phyloP scores from a whole-genome alignment of 257 asterid genomes.

The Rubia yunnanensis region DNA sequence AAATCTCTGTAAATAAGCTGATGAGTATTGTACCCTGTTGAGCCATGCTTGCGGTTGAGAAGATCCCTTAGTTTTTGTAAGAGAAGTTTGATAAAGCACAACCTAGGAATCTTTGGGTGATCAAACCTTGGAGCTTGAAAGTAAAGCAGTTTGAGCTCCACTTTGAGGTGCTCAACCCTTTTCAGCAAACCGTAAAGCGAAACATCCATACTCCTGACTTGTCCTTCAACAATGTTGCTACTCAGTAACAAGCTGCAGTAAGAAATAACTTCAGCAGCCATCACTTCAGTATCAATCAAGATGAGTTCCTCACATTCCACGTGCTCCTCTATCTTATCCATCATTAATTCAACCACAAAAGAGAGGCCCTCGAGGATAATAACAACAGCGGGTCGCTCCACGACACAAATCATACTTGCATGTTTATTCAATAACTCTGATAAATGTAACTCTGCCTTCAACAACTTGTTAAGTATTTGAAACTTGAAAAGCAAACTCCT shows the following conservation, averaged over 20 bases:
- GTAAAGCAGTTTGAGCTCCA: not conserved
- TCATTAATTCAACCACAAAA: not conserved
- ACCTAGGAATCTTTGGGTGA: slow-evolving; percentile 1
- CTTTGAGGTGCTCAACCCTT: not conserved
- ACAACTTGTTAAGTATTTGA: not conserved
- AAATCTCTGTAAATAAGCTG: slow-evolving; percentile 5
- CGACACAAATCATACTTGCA: not conserved
- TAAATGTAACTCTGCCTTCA: slow-evolving; percentile 5
- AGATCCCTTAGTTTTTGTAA: not conserved
- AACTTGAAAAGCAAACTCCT: not conserved
- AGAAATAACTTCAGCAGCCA: slow-evolving; percentile 2
- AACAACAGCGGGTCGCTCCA: not conserved
- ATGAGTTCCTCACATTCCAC: not conserved
- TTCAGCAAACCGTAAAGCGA: not conserved
- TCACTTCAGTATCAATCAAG: not conserved
- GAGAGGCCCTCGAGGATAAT: not conserved
- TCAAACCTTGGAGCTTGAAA: not conserved
- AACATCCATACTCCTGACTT: not conserved
- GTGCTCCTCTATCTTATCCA: not conserved
- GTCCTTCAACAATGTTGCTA: not conserved
- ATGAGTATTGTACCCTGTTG: not conserved
- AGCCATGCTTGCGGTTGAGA: not conserved
- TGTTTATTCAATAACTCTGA: not conserved
- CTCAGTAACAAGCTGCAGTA: not conserved
- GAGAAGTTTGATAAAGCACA: slow-evolving; percentile 5